Evolutionary conservation across 2,329 filamentous ascomycete genomes (phyloP).

Genomic region (Pestalotiopsis sp.): DNA sequence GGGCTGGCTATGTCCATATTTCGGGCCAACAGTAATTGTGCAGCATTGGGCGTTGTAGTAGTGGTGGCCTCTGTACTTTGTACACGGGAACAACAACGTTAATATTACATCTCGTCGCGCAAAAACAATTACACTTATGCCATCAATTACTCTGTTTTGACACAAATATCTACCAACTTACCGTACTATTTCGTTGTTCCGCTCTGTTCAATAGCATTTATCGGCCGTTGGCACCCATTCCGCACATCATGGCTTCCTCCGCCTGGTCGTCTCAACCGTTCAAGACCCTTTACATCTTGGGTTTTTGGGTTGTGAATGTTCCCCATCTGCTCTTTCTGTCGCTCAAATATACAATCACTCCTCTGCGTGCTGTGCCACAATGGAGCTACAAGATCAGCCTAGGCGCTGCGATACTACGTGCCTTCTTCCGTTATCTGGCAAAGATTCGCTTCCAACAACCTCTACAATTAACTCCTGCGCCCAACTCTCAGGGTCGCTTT

Average conservation of each 20-base stretch:
- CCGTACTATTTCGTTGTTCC: too few relatives aligned
- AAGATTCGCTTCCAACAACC: slow-evolving; percentile 16
- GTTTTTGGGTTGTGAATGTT: slow-evolving; percentile 1
- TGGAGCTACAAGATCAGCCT: slow-evolving; percentile 20
- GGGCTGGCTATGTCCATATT: too few relatives aligned
- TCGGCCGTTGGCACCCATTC: neutral
- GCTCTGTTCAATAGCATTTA: too few relatives aligned
- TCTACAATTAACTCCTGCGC: slow-evolving; percentile 14
- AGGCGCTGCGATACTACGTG: slow-evolving; percentile 12
- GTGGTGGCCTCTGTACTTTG: neutral
- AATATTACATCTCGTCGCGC: too few relatives aligned
- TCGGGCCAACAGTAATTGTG: too few relatives aligned
- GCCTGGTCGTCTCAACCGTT: slow-evolving; percentile 18
- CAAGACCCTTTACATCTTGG: slow-evolving; percentile 13
- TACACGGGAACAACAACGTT: too few relatives aligned
- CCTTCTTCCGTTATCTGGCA: slow-evolving; percentile 15
- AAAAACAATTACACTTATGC: too few relatives aligned
- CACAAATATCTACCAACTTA: too few relatives aligned
- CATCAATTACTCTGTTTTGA: too few relatives aligned
- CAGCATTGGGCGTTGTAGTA: neutral
- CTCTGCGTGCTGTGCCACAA: slow-evolving; percentile 19
- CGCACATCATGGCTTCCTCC: slow-evolving; percentile 11
- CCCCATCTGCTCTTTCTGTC: slow-evolving; percentile 15
- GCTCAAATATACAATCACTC: slow-evolving; percentile 15
- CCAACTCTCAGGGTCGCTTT: slow-evolving; percentile 17